phyloP scores from a whole-genome alignment of 2,329 filamentous ascomycete genomes.

The Botrytis elliptica region DNA sequence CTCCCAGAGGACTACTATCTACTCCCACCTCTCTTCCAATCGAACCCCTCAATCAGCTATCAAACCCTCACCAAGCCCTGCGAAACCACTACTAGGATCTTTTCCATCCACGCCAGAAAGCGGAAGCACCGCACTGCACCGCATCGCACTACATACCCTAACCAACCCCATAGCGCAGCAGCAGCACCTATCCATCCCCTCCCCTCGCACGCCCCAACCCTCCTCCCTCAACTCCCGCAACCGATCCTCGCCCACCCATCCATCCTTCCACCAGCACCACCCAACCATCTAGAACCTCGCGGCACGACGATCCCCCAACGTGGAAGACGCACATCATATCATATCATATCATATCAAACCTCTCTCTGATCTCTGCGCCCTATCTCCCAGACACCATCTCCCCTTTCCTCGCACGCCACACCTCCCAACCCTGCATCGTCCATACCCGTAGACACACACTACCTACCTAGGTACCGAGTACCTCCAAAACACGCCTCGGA shows the following conservation, averaged over 20 bases:
- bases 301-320: background rate
- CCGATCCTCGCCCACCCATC: background rate
- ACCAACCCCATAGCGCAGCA: background rate
- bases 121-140: background rate
- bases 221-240: background rate
- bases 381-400: background rate
- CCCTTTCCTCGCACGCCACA: background rate
- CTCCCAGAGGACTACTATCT: background rate
- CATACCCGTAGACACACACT: too few relatives aligned
- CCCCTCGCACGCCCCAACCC: background rate
- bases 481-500: too few relatives aligned
- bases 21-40: background rate
- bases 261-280: background rate
- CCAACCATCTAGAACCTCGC: background rate
- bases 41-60: background rate
- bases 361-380: background rate
- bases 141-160: background rate
- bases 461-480: too few relatives aligned
- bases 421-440: background rate
- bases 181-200: background rate
- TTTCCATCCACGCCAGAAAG: background rate
- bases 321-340: background rate
- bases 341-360: conserved; percentile 1
- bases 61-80: background rate
- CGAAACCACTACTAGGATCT: background rate